These are phyloP conservation scores for Cinnamomum micranthum DNA, from an alignment of 164 flowering plant species.

Conservation along the genomic window DNA sequence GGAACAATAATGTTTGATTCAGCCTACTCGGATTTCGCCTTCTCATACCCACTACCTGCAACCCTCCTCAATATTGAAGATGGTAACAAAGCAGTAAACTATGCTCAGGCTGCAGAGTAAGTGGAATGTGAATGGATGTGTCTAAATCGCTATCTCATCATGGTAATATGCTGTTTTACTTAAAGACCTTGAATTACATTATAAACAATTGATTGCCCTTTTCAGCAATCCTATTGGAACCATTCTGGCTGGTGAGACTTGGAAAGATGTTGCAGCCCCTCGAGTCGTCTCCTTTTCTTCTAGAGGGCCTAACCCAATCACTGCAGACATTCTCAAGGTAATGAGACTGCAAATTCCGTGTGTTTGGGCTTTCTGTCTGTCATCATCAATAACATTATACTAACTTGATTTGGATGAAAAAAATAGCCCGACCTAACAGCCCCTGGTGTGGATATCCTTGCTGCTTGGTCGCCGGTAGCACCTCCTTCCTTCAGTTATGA, in stretches of 20 bases:
- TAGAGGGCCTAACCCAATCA: constrained; percentile 34
- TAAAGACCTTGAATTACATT: not conserved
- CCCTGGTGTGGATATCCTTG: constrained; percentile 40
- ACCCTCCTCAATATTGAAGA: constrained; percentile 28
- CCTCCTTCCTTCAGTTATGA: constrained; percentile 15
- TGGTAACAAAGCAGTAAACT: constrained; percentile 23
- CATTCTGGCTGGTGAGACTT: constrained; percentile 22
- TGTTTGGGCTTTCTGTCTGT: not conserved
- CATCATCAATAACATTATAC: too few species aligned
- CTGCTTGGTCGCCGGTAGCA: constrained; percentile 32
- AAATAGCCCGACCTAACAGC: constrained; percentile 39
- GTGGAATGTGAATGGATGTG: not conserved
- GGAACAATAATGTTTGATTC: constrained; percentile 33
- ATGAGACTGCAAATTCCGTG: not conserved
- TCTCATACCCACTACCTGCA: constrained; percentile 34
- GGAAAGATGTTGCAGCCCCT: constrained; percentile 29
- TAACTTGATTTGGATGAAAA: constrained; percentile 2
- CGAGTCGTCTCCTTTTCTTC: constrained; percentile 32
- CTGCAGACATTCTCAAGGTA: constrained; percentile 39
- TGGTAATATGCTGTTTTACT: not conserved
- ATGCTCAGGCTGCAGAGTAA: constrained; percentile 35
- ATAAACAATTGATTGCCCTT: not conserved
- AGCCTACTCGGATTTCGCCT: constrained; percentile 18
- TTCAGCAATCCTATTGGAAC: constrained; percentile 33
- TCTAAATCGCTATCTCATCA: not conserved